Base-by-base conservation (phyloP, 345 rosid genomes). In the Eucalyptus shirleyi region DNA sequence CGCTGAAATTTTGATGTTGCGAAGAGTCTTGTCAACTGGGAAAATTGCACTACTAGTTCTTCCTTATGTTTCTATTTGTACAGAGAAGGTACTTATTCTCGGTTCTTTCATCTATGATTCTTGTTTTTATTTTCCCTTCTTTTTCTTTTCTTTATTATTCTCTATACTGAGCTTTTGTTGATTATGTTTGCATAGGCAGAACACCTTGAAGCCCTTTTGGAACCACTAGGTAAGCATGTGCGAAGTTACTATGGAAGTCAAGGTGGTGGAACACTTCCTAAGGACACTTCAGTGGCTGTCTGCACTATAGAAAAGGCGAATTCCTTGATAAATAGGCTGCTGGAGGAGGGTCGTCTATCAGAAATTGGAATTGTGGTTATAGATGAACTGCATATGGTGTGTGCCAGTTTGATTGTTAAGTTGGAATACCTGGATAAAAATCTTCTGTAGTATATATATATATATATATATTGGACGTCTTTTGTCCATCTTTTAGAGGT, bases 301-400 rank as follows among this genome's bases (percentile, higher is more conserved):
- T 98, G 99, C 95, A 98, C 99, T 45, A 98, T 98, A 95, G 99
- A 98, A 94, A 98, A 98, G 95, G 99, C 99, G 89, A 98, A 98
- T 95, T 94, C 94, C 90, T 92, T 98, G 87, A 90, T 98, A 91
- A 98, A 98, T 90, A 94, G 96, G 91, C 91, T 98, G 94, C 95
- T 97, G 89, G 99, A 98, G 92, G 99, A 98, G 94, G 97, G 97
- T 86, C 98, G 99, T 90, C 91, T 98, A 69, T 96, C 98, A 56
- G 99, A 96, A 95, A 93, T 98, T 92, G 99, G 98, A 93, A 96
- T 97, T 87, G 94, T 97, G 88, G 99, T 98, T 94, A 98, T 97
- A 89, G 99, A 98, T 94, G 99, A 98, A 92, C 93, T 98, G 59
- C 99, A 98, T 93, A 98, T 97, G 99, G 99, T 98, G 96, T 87